These are phyloP conservation scores for Bocquillonia castaneifolia DNA, from an alignment of 441 rosid species.

Conservation along the genomic window DNA sequence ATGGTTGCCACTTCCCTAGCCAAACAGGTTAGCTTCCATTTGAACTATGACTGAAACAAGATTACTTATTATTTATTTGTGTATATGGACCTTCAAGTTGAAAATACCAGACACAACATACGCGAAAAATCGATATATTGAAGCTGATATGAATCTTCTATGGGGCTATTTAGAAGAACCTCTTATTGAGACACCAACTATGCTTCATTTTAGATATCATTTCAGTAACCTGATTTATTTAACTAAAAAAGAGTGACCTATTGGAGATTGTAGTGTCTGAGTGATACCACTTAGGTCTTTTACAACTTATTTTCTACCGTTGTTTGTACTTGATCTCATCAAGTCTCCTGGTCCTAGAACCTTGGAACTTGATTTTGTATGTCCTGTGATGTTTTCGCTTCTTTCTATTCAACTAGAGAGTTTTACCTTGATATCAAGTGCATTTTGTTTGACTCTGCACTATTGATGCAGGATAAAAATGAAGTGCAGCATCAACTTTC, in stretches of 20 bases:
- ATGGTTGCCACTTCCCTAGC: constrained; percentile 87
- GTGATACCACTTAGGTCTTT: no score
- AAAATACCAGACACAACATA: neutral
- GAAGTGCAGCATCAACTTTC: constrained; percentile 52
- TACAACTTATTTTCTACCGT: neutral
- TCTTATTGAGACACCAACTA: neutral
- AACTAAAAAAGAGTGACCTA: neutral
- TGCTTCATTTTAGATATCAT: neutral
- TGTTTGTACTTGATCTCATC: neutral
- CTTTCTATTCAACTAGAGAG: neutral
- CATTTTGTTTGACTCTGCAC: neutral
- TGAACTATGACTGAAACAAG: constrained; percentile 6
- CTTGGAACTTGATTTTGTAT: neutral
- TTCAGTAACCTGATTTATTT: neutral
- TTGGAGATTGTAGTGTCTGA: neutral
- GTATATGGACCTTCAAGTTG: neutral
- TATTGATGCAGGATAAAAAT: constrained; percentile 34
- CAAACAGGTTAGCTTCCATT: constrained; percentile 56
- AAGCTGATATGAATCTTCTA: neutral
- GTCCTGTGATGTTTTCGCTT: neutral
- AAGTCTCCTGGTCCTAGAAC: no score
- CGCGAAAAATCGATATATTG: neutral
- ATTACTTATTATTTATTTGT: neutral
- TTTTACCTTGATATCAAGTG: neutral
- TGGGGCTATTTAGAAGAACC: neutral